Evolutionary conservation across 1,284 basidiomycete genomes (phyloP).

Genomic region (Rhodotorula sp.): DNA sequence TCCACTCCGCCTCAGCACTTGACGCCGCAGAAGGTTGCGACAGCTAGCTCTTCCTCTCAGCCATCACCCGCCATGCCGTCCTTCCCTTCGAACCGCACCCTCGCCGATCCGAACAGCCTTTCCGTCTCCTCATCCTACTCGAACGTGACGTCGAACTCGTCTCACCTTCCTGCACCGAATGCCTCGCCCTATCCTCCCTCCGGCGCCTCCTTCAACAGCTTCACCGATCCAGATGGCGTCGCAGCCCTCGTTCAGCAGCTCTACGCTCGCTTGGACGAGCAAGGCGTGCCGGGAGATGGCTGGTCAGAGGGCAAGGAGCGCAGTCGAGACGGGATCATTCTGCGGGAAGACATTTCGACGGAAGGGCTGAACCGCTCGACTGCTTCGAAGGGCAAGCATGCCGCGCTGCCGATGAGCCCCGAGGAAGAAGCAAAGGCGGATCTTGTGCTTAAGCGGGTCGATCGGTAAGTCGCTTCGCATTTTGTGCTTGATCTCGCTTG

Average conservation of each 20-base stretch:
- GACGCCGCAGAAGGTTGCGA: too few species aligned
- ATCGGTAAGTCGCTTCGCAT: slow-evolving; percentile 15
- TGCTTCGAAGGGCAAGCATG: background rate
- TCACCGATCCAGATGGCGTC: slow-evolving; percentile 27
- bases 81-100: background rate
- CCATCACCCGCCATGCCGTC: background rate
- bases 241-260: slow-evolving; percentile 33
- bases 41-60: background rate
- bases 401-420: background rate
- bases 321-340: slow-evolving; percentile 64
- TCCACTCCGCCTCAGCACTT: too few species aligned
- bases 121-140: slow-evolving; percentile 24
- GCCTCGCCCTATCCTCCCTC: slow-evolving; percentile 15
- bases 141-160: slow-evolving; percentile 25
- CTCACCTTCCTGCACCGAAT: slow-evolving; percentile 1
- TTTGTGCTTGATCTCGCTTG: too few species aligned
- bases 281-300: slow-evolving; percentile 86
- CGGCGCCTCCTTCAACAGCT: slow-evolving; percentile 8
- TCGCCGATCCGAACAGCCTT: slow-evolving; percentile 4
- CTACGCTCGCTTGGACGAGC: slow-evolving; percentile 73
- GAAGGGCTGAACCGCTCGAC: background rate
- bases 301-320: slow-evolving; percentile 86
- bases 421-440: slow-evolving; percentile 32
- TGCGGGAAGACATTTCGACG: slow-evolving; percentile 49
- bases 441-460: slow-evolving; percentile 30